Conservation (phyloP, 805 yeast genomes). For the Wickerhamomyces tratensis region DNA sequence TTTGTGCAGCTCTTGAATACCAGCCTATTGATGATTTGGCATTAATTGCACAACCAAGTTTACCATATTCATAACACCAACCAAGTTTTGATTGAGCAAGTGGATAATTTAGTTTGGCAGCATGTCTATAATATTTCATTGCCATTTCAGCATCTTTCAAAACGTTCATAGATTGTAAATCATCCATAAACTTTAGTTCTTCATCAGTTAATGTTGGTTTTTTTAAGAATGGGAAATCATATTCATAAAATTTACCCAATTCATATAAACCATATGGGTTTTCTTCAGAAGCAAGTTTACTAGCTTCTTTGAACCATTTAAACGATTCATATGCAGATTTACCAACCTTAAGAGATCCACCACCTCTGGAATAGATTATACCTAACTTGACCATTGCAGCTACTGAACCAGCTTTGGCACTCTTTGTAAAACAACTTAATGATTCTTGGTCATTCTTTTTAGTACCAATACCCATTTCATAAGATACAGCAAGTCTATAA, state of each 20-base stretch:
- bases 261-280: constrained; percentile 52
- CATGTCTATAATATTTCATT: constrained; percentile 41
- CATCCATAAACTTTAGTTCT: constrained; percentile 23
- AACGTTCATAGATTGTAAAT: constrained; percentile 21
- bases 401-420: constrained; percentile 53
- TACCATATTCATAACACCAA: constrained; percentile 64
- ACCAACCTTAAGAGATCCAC: constrained; percentile 22
- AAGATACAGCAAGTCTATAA: constrained; percentile 62
- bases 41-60: constrained; percentile 39
- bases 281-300: constrained; percentile 28
- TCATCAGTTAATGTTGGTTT: constrained; percentile 4
- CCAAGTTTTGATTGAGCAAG: constrained; percentile 68
- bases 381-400: constrained; percentile 72
- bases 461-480: constrained; percentile 56
- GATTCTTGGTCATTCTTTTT: constrained; percentile 36
- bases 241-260: constrained; percentile 45
- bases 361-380: constrained; percentile 47
- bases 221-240: constrained; percentile 22
- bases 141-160: constrained; percentile 31
- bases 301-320: constrained; percentile 43
- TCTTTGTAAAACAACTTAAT: constrained; percentile 42
- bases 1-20: constrained; percentile 56
- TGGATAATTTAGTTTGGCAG: constrained; percentile 51
- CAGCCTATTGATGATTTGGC: constrained; percentile 58
- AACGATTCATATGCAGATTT: constrained; percentile 34